phyloP scores from a whole-genome alignment of 2,329 filamentous ascomycete genomes.

The Plenodomus biglobosus region DNA sequence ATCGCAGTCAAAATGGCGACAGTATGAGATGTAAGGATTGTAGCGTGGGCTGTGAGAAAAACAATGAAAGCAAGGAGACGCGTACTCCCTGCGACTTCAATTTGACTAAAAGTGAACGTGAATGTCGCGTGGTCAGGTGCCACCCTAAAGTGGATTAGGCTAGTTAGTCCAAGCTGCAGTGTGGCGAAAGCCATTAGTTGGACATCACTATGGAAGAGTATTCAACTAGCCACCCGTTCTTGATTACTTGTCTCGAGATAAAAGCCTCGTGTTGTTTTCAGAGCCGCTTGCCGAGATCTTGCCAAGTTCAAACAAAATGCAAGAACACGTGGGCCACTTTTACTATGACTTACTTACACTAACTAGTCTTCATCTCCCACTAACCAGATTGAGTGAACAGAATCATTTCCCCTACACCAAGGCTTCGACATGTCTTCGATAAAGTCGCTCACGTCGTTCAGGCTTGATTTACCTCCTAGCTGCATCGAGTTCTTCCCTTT shows the following conservation, averaged over 20 bases:
- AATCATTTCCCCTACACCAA: constrained; percentile 2
- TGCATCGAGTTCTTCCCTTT: constrained; percentile 73
- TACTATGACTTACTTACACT: constrained; percentile 25
- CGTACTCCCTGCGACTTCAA: too few species aligned
- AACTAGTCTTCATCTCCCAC: constrained; percentile 2
- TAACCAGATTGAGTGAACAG: constrained; percentile 18
- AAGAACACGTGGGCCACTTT: too few species aligned
- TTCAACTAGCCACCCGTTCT: constrained; percentile 30
- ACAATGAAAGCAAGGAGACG: too few species aligned
- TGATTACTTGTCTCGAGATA: too few species aligned
- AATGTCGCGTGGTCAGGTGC: constrained; percentile 16
- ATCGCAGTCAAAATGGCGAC: too few species aligned
- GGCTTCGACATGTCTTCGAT: constrained; percentile 36
- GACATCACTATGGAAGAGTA: constrained; percentile 37
- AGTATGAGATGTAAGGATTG: too few species aligned
- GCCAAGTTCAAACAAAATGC: too few species aligned
- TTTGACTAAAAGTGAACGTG: constrained; percentile 7
- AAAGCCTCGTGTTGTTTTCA: too few species aligned
- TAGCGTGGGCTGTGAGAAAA: too few species aligned
- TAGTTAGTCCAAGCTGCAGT: constrained; percentile 42
- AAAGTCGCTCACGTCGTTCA: constrained; percentile 52
- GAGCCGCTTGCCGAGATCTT: too few species aligned
- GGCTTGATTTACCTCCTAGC: constrained; percentile 69
- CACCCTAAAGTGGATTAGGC: constrained; percentile 25
- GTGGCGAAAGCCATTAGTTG: constrained; percentile 19